A percentile compares a stretch with the other conserved stretches of the same genome.
Conservation (phyloP, 192 early-diverging fungal species). For the Coemansia sp. region DNA sequence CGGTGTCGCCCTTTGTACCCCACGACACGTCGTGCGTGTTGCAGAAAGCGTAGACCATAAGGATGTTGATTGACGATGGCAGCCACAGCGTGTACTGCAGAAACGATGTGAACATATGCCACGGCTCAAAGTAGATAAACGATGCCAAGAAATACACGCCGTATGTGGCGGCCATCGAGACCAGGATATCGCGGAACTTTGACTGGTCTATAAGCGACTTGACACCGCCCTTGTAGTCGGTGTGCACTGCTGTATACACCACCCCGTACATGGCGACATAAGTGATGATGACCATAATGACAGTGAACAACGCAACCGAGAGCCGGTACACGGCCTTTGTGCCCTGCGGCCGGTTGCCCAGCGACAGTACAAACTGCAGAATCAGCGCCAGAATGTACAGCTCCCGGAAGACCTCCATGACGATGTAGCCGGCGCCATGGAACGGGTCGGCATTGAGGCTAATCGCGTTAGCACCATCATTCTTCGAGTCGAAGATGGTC, state of each 20-base stretch:
- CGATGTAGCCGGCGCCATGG: slow-evolving; percentile 57
- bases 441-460: slow-evolving; percentile 60
- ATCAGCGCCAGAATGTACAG: slow-evolving; percentile 82
- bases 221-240: slow-evolving; percentile 47
- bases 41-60: slow-evolving; percentile 91
- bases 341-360: slow-evolving; percentile 97
- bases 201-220: slow-evolving; percentile 45
- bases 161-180: slow-evolving; percentile 80
- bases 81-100: slow-evolving; percentile 86
- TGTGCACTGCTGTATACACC: slow-evolving; percentile 51
- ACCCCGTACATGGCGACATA: slow-evolving; percentile 71
- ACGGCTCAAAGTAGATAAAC: slow-evolving; percentile 82
- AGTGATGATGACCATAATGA: slow-evolving; percentile 84
- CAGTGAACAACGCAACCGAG: slow-evolving; percentile 78
- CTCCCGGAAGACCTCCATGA: slow-evolving; percentile 68
- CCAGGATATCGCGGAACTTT: slow-evolving; percentile 76
- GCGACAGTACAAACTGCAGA: slow-evolving; percentile 80
- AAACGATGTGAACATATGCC: slow-evolving; percentile 89
- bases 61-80: slow-evolving; percentile 88
- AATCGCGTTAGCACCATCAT: slow-evolving; percentile 33
- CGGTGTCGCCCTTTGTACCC: slow-evolving; percentile 94
- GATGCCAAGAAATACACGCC: slow-evolving; percentile 79
- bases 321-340: slow-evolving; percentile 74
- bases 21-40: slow-evolving; percentile 95
- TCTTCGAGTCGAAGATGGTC: slow-evolving; percentile 35